Evolutionary conservation across 1,284 basidiomycete species (phyloP), one percentile per base, ranked within the genome.

Genomic region (Sporisorium sorghi): DNA sequence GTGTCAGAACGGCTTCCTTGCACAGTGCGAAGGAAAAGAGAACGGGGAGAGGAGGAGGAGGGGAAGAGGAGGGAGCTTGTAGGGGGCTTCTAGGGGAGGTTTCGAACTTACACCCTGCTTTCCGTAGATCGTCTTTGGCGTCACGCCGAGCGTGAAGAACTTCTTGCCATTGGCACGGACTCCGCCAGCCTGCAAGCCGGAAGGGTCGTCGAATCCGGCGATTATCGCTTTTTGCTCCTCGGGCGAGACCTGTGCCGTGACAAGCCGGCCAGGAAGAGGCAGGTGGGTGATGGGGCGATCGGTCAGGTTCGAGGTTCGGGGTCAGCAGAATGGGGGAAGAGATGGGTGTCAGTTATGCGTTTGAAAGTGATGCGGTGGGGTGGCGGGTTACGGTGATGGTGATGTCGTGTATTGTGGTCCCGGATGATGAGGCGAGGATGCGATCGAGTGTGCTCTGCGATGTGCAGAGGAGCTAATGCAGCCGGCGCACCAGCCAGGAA

Each of bases 171-270:
- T 88, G 33, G 94, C 87, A 44, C 87, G 88, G 73, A 97, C 83
- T 30, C 95, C 94, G 42, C 75, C 87, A 0, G 88, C 87, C 77
- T 85, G 84, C 14, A 81, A 56, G 14, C 58, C 59, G 5, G 83
- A 86, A 0, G 86, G 85, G 61, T 90, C 85, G 8, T 75, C 79
- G 85, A 90, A 92, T 1, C 88, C 89, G 17, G 82, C 83, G 43
- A 90, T 78, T 72, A 93, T 85, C 14, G 88, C 89, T 53, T 88
- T 88, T 87, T 95, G 91, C 86, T 97, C 95, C 3, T 89, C 88
- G 28, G 88, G 42, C 0, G 90, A 87, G 60, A 96, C 87, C 94
- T 96, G 79, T n/a, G n/a, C n/a, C n/a, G n/a, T n/a, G n/a, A n/a
- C n/a, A n/a, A n/a, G n/a, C n/a, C n/a, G n/a, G n/a, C n/a, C n/a